Conservation (phyloP, 306 rosid species). For the Prinsepia uniflora region DNA sequence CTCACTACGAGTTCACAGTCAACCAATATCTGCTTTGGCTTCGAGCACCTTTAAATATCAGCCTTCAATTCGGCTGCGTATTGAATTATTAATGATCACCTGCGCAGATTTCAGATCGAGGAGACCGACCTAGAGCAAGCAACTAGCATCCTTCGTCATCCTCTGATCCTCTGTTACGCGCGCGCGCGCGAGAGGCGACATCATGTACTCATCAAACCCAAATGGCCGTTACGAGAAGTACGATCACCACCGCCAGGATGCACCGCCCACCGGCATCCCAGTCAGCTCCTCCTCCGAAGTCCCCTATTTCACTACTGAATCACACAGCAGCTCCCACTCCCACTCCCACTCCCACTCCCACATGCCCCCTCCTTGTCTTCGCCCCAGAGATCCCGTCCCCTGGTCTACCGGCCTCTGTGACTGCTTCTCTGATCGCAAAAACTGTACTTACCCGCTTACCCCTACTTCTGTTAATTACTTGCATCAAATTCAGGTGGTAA, state of each 20-base stretch:
- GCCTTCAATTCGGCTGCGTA: too few species aligned
- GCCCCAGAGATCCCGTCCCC: constrained; percentile 17
- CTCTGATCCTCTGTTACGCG: too few species aligned
- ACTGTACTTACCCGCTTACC: constrained; percentile 16
- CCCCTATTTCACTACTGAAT: neutral
- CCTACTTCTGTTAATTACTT: too few species aligned
- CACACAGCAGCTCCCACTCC: neutral
- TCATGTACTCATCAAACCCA: constrained; percentile 16
- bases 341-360: neutral
- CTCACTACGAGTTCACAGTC: too few species aligned
- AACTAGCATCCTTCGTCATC: too few species aligned
- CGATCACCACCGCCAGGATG: neutral
- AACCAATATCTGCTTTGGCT: too few species aligned
- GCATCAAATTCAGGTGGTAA: too few species aligned
- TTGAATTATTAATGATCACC: too few species aligned
- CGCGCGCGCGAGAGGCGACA: neutral
- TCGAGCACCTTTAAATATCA: too few species aligned
- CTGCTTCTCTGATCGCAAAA: constrained; percentile 43
- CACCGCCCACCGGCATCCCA: constrained; percentile 11
- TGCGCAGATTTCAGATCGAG: too few species aligned
- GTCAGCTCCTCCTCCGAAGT: neutral
- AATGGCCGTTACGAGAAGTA: neutral
- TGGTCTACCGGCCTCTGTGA: constrained; percentile 67
- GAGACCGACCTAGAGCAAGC: too few species aligned
- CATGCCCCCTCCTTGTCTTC: neutral